phyloP scores from a whole-genome alignment of 2,329 filamentous ascomycete species.

The Fusarium irregulare region DNA sequence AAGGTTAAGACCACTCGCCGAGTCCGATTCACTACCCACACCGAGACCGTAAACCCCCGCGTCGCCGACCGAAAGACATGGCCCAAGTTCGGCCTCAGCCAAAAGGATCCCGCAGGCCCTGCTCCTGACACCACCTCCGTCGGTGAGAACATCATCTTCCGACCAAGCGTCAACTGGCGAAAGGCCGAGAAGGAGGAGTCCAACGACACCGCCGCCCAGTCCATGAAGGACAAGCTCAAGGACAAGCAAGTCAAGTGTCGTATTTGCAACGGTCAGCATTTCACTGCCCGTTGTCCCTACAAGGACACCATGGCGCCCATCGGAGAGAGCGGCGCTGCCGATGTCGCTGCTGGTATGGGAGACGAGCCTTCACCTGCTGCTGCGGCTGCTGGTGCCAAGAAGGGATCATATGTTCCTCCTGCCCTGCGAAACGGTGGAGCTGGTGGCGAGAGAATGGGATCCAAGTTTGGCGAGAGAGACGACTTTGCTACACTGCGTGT shows the following conservation, averaged over 20 bases:
- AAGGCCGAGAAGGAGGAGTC: constrained; percentile 85
- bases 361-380: constrained; percentile 62
- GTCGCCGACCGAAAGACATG: constrained; percentile 95
- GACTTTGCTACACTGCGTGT: constrained; percentile 96
- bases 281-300: constrained; percentile 98
- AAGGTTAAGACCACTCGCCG: constrained; percentile 98
- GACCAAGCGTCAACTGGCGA: constrained; percentile 93
- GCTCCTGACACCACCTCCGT: constrained; percentile 90
- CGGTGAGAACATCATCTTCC: constrained; percentile 98
- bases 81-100: constrained; percentile 91
- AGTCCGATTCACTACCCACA: constrained; percentile 90
- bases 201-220: constrained; percentile 77
- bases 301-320: constrained; percentile 99
- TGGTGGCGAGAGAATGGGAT: constrained; percentile 83
- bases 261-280: constrained; percentile 99
- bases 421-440: constrained; percentile 80
- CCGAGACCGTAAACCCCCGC: constrained; percentile 94
- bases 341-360: constrained; percentile 66
- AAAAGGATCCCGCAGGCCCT: constrained; percentile 85
- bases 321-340: constrained; percentile 67
- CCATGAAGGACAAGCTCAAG: constrained; percentile 86
- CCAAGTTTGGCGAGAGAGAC: constrained; percentile 93
- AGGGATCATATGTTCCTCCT: constrained; percentile 91
- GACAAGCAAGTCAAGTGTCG: constrained; percentile 99
- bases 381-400: constrained; percentile 62